Base-by-base conservation (phyloP, 805 yeast genomes). In the Candida coquimbonensis region DNA sequence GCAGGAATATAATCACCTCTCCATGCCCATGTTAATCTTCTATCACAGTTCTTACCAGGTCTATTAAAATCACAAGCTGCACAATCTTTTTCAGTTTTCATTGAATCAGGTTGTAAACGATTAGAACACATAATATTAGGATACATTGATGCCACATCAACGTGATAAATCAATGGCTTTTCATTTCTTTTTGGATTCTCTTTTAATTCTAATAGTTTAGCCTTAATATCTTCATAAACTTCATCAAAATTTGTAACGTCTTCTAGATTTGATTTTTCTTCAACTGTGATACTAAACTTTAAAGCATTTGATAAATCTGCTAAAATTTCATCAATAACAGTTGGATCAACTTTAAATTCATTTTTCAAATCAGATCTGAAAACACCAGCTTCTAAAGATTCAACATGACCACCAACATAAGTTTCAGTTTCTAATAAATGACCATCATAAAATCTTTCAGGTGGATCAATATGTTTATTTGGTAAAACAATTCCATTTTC, bases 81-180 rank as follows among this genome's bases (percentile, higher is more conserved):
- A 67, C 99, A 95, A 58, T 89, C 96, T 55, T 87, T 87, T 59
- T 91, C 98, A 0, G 83, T 70, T 53, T 93, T 90, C 88, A 93
- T 91, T 4, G 98, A 90, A 65, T 93, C 99, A 0, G 99, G 99
- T 63, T 93, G 99, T 44, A 93, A 72, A 60, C 99, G 79, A 66
- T 93, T 93, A 0, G 98, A 86, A 7, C 96, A 88, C 98, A 93
- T 93, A 62, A 93, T 93, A 60, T 93, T 93, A 7, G 99, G 99
- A 60, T 93, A 93, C 99, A 93, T 93, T 1, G 99, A 93, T 1
- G 99, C 97, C 42, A 93, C 99, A 70, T 93, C 99, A 34, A 95
- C 96, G 60, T 93, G 99, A 57, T 95, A 93, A 51, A 93, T 93
- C 40, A 87, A 69, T 0, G 99, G 99, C 11, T 70, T 69, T 56